Evolutionary conservation across 2,329 filamentous ascomycete genomes (phyloP).

Genomic region (Colletotrichum destructivum): DNA sequence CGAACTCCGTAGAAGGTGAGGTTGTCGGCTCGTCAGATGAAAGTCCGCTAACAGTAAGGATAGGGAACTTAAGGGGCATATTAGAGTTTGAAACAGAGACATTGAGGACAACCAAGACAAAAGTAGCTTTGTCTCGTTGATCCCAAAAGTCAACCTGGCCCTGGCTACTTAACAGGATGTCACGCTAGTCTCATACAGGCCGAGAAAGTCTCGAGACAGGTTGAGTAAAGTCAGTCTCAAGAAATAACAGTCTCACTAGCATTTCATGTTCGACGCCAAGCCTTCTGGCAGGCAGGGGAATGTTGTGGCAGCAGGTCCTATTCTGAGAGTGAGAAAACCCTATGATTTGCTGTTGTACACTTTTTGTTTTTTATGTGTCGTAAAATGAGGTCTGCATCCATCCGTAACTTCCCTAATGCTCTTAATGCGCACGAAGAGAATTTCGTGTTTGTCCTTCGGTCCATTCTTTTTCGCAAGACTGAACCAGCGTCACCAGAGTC

Average conservation of each 20-base stretch:
- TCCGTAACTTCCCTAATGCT: conserved; percentile 6
- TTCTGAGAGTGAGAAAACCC: conserved; percentile 17
- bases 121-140: background rate
- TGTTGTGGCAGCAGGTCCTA: conserved; percentile 24
- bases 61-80: background rate
- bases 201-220: background rate
- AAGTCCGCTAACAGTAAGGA: background rate
- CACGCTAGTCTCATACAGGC: background rate
- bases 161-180: too few relatives aligned
- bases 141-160: background rate
- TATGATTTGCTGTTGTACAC: conserved; percentile 32
- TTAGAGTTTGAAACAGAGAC: conserved; percentile 18
- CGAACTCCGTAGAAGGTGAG: background rate
- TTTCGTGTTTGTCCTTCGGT: background rate
- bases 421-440: conserved; percentile 9
- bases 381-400: conserved; percentile 22
- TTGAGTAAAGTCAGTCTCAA: background rate
- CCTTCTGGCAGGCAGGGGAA: background rate
- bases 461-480: background rate
- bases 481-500: background rate
- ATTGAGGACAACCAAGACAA: background rate
- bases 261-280: background rate
- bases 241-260: too few relatives aligned
- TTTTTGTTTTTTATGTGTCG: conserved; percentile 6
- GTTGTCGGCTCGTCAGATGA: background rate